Conservation (phyloP, 2,329 filamentous ascomycete genomes). For the Diaporthe aspalathi region DNA sequence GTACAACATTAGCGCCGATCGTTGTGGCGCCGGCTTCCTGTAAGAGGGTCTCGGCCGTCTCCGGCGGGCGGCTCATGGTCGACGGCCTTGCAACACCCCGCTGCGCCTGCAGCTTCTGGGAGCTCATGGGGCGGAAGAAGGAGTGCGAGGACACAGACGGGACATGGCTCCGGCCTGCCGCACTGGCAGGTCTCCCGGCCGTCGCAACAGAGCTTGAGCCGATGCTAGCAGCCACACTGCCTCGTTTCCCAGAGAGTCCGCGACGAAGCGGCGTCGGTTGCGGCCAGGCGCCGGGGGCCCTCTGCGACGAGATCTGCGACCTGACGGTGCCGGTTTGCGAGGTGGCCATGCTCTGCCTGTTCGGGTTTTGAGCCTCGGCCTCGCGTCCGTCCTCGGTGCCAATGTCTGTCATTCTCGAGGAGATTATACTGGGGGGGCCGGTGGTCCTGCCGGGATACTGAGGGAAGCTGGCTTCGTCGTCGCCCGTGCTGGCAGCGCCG, state of each 20-base stretch:
- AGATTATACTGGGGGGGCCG: conserved; percentile 74
- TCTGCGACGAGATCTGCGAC: conserved; percentile 62
- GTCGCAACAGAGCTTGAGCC: conserved; percentile 52
- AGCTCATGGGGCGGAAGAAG: conserved; percentile 97
- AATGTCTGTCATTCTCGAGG: conserved; percentile 77
- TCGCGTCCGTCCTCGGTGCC: conserved; percentile 67
- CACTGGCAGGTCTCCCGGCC: conserved; percentile 70
- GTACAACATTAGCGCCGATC: conserved; percentile 43
- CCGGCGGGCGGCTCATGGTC: conserved; percentile 53
- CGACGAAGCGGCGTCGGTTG: conserved; percentile 67
- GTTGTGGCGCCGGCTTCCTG: conserved; percentile 17
- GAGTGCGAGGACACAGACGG: conserved; percentile 89
- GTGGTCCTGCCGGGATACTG: conserved; percentile 56
- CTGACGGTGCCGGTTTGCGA: conserved; percentile 67
- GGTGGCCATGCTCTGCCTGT: conserved; percentile 43
- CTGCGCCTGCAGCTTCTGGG: conserved; percentile 92
- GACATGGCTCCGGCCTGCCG: conserved; percentile 86
- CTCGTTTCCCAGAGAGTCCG: conserved; percentile 58
- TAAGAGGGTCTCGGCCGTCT: conserved; percentile 34
- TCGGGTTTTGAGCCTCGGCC: conserved; percentile 47
- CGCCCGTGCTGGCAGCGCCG: conserved; percentile 39
- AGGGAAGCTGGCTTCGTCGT: conserved; percentile 54
- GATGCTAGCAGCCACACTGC: conserved; percentile 52
- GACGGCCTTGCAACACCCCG: conserved; percentile 68
- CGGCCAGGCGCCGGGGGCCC: conserved; percentile 58